A percentile compares a stretch with the other conserved stretches of the same genome.
phyloP scores from a whole-genome alignment of 805 yeast genomes.

The Scheffersomyces coipomensis region DNA sequence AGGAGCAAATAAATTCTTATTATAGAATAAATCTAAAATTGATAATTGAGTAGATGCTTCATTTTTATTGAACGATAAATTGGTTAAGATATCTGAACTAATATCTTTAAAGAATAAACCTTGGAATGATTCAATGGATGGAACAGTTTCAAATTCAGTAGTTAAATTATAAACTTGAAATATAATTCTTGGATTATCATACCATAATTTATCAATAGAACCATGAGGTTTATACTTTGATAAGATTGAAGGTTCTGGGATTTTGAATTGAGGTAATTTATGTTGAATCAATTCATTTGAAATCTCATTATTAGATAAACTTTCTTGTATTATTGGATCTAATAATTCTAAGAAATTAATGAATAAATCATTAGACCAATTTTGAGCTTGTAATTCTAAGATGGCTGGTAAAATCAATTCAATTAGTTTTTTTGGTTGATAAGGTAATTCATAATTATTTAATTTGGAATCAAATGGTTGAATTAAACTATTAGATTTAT shows the following conservation, averaged over 20 bases:
- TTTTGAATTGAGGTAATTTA: constrained; percentile 36
- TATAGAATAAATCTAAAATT: constrained; percentile 70
- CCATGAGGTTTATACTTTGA: constrained; percentile 22
- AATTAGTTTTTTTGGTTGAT: constrained; percentile 48
- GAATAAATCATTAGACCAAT: constrained; percentile 42
- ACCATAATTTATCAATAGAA: constrained; percentile 64
- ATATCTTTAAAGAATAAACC: constrained; percentile 71
- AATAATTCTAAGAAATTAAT: constrained; percentile 29
- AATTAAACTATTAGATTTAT: constrained; percentile 12
- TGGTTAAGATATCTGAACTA: constrained; percentile 68
- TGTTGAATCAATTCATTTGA: constrained; percentile 40
- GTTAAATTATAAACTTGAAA: constrained; percentile 58
- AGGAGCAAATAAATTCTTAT: constrained; percentile 47
- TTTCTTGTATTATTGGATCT: constrained; percentile 30
- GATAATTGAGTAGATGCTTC: constrained; percentile 84
- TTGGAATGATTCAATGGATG: constrained; percentile 32
- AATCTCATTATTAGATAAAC: constrained; percentile 32
- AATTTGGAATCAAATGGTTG: constrained; percentile 39
- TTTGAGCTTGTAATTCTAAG: constrained; percentile 26
- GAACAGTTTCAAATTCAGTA: constrained; percentile 61
- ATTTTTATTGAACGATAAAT: constrained; percentile 83
- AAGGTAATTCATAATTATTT: constrained; percentile 42
- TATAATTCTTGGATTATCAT: constrained; percentile 50
- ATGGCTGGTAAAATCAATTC: constrained; percentile 53
- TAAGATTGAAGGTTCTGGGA: constrained; percentile 21